Evolutionary conservation across 164 flowering plant species (phyloP).

Genomic region (Annona cherimola): DNA sequence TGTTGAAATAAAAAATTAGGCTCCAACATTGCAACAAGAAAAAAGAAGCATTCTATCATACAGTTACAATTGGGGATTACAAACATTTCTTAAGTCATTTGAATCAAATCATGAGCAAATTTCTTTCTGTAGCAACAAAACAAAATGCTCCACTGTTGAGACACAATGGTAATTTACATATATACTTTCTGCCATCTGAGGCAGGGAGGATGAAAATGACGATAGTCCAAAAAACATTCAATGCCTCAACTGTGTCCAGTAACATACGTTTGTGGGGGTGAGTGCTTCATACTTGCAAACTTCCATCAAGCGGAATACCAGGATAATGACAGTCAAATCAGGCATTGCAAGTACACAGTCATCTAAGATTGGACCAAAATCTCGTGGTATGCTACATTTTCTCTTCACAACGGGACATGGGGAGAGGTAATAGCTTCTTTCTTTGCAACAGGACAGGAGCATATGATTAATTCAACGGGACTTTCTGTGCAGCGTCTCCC

Average conservation of each 20-base stretch:
- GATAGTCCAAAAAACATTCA: no score
- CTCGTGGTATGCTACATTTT: background rate
- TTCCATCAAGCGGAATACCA: background rate
- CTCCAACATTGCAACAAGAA: background rate
- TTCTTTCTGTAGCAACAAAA: background rate
- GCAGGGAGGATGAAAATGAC: no score
- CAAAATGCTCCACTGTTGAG: background rate
- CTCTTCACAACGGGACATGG: background rate
- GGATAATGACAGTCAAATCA: background rate
- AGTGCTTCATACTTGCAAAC: no score
- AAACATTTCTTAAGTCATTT: background rate
- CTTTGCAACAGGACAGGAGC: background rate
- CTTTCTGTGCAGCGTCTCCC: slow-evolving; percentile 31
- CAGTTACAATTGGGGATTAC: background rate
- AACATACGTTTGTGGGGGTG: no score
- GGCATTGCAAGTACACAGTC: background rate
- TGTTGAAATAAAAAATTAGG: background rate
- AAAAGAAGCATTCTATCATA: background rate
- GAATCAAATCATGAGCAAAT: background rate
- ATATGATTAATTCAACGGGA: background rate
- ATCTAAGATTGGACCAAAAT: background rate
- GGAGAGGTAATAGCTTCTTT: background rate
- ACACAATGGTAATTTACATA: background rate
- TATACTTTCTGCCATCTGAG: background rate
- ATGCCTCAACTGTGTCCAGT: no score